phyloP scores from a whole-genome alignment of 164 flowering plant species.

The Liriodendron chinense region DNA sequence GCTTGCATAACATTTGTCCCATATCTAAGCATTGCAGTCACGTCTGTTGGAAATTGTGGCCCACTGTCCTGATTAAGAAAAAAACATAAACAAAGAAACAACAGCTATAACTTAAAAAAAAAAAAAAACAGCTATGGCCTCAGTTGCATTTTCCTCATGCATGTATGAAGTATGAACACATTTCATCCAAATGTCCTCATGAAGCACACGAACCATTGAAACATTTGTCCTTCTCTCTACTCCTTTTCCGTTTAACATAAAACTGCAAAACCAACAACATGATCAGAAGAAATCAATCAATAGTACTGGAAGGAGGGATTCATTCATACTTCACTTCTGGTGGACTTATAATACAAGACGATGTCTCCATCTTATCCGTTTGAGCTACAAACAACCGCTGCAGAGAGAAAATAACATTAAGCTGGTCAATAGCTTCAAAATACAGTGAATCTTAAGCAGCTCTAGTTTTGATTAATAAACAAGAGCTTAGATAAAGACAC shows the following conservation, averaged over 20 bases:
- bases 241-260: conserved; percentile 75
- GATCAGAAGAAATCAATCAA: not conserved
- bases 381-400: conserved; percentile 79
- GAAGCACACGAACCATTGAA: conserved; percentile 49
- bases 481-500: no score
- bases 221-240: conserved; percentile 56
- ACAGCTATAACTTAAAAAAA: no score
- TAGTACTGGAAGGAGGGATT: not conserved
- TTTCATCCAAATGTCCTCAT: not conserved
- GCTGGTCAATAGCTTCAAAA: no score
- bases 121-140: no score
- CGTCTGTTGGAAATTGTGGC: conserved; percentile 76
- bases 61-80: conserved; percentile 56
- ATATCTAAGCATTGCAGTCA: conserved; percentile 55
- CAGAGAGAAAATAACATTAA: conserved; percentile 1
- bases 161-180: no score
- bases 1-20: conserved; percentile 92
- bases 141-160: not conserved
- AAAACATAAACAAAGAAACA: not conserved
- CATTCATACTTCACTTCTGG: conserved; percentile 67
- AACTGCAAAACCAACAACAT: conserved; percentile 41
- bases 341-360: conserved; percentile 80
- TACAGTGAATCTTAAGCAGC: no score
- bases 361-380: conserved; percentile 63
- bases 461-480: no score